Conservation (phyloP, 2,329 filamentous ascomycete genomes). For the Didymellaceae sp. region DNA sequence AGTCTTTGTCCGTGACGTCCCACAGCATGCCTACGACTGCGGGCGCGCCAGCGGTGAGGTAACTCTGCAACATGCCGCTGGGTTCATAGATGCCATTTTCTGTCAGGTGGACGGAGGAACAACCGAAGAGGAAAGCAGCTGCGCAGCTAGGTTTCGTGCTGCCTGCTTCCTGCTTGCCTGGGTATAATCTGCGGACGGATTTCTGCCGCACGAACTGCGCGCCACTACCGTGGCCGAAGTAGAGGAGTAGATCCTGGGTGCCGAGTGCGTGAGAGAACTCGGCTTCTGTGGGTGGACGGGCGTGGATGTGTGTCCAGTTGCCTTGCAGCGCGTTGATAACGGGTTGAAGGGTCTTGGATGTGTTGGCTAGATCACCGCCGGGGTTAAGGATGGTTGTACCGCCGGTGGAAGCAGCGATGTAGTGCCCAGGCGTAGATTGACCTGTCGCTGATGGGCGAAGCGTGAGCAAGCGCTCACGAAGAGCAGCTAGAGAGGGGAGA, state of each 20-base stretch:
- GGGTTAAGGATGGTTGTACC: conserved; percentile 91
- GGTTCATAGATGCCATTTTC: conserved; percentile 84
- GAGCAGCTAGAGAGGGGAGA: conserved; percentile 82
- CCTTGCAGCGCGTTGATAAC: conserved; percentile 60
- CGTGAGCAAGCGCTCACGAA: conserved; percentile 75
- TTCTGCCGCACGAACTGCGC: conserved; percentile 91
- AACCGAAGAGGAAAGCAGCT: conserved; percentile 90
- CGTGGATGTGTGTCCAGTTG: conserved; percentile 72
- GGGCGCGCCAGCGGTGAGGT: conserved; percentile 80
- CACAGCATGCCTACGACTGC: conserved; percentile 92
- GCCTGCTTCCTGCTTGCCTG: conserved; percentile 46
- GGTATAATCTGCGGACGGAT: conserved; percentile 76
- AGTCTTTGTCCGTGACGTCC: conserved; percentile 98
- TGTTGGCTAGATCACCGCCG: conserved; percentile 79
- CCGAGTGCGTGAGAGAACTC: conserved; percentile 76
- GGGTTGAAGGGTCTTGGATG: conserved; percentile 75
- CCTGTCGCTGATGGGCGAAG: conserved; percentile 47
- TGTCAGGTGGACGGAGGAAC: conserved; percentile 80
- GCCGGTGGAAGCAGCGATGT: conserved; percentile 58
- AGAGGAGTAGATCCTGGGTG: conserved; percentile 76
- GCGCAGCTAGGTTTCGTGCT: conserved; percentile 63
- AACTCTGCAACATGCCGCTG: conserved; percentile 89
- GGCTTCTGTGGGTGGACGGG: conserved; percentile 73
- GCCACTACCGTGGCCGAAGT: conserved; percentile 95
- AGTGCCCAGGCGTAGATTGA: conserved; percentile 41